phyloP scores from a whole-genome alignment of 495 filamentous ascomycete genomes.

The Penicillium cosmopolitanum region DNA sequence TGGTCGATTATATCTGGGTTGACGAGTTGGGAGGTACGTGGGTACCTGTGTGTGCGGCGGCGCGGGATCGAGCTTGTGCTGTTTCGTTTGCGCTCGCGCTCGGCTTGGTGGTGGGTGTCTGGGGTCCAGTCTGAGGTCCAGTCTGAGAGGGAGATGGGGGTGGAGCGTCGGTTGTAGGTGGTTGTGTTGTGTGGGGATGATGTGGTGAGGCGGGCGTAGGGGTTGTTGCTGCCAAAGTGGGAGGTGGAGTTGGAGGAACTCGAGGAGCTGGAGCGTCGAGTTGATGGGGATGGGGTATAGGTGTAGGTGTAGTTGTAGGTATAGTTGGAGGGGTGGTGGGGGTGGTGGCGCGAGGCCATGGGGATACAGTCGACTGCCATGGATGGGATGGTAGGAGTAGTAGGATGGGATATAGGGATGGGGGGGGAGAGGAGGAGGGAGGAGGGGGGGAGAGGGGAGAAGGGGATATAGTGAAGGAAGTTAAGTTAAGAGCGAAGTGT shows the following conservation, averaged over 20 bases:
- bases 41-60: conserved; percentile 38
- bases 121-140: conserved; percentile 12
- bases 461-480: not conserved
- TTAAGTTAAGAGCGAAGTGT: not conserved
- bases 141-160: conserved; percentile 30
- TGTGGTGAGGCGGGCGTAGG: conserved; percentile 42
- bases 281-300: conserved; percentile 1
- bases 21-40: conserved; percentile 65
- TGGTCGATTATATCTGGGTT: conserved; percentile 80
- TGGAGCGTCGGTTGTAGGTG: conserved; percentile 22
- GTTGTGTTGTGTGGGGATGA: conserved; percentile 27
- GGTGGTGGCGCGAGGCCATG: conserved; percentile 32
- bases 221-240: conserved; percentile 39
- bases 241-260: conserved; percentile 1
- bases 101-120: conserved; percentile 27
- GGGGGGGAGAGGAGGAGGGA: not conserved
- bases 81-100: conserved; percentile 29
- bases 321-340: conserved; percentile 30
- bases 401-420: not conserved
- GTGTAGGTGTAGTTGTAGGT: conserved; percentile 2
- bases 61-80: conserved; percentile 18
- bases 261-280: conserved; percentile 10
- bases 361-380: conserved; percentile 31
- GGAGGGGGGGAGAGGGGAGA: not conserved
- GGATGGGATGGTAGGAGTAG: not conserved